Evolutionary conservation across 2,329 filamentous ascomycete species (phyloP), one percentile per base, ranked within the genome.

Genomic region (Mollisiaceae sp.): DNA sequence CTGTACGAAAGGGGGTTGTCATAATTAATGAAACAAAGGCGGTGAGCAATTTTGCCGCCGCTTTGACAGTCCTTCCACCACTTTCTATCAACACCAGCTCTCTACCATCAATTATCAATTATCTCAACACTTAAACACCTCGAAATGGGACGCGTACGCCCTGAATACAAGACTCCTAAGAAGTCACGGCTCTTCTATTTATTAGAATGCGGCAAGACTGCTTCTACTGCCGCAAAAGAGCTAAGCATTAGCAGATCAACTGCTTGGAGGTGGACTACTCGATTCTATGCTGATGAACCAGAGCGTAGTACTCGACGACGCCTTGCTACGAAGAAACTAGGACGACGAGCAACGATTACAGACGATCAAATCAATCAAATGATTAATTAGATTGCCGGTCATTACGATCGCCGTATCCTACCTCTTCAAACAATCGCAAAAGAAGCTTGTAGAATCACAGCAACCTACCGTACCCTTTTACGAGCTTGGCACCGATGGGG

Each of bases 261-360:
- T 47, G 15, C n/a, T 47, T 47, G 43, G 43, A 2, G 43, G 2
- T 47, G 43, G 43, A n/a, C n/a, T 3, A 47, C 9, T 14, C 43
- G 43, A n/a, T 47, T 47, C 43, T 47, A 47, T 47, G 43, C 43
- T 47, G n/a, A 47, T 47, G 43, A 47, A n/a, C 43, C n/a, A 14
- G 15, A 47, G n/a, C 43, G 43, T 9, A 47, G 3, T 47, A 47
- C n/a, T 47, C 9, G 43, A 47, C 9, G 20, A 47, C 43, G 43
- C 43, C n/a, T 47, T 3, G 43, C 43, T 47, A 47, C n/a, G 2
- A 47, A 47, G 43, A 6, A 6, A 47, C 20, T 47, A 47, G 43
- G 43, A 14, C 43, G 43, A 47, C 43, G 3, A 22, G 3, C 8
- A 6, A 47, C 9, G 9, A 47, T 47, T 14, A 47, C 43, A 18